Base-by-base conservation (phyloP, 2,329 filamentous ascomycete genomes). In the Kalmusia sp. region DNA sequence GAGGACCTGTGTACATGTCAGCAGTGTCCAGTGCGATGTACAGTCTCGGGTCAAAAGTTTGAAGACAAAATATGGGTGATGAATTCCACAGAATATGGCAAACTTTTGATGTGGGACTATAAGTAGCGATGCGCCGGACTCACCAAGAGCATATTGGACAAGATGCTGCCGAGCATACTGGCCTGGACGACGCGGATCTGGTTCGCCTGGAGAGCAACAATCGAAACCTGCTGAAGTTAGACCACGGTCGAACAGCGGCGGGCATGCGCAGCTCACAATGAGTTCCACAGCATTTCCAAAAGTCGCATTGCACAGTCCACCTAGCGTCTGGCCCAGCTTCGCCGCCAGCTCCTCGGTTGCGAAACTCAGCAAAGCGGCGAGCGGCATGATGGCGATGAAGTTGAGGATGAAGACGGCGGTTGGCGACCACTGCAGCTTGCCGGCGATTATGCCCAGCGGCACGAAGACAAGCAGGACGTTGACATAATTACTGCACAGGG, bases 101-200 rank as follows among this genome's bases (percentile, higher is more conserved):
- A 27, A 24, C n/a, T 22, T 7, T 17, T 45, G 14, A 11, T 33
- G 25, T 19, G 15, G 21, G 47, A 19, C 6, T 25, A 6, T 19
- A 83, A 19, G 33, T n/a, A n/a, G n/a, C n/a, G n/a, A 28, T 4
- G 14, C n/a, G 28, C 27, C 24, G 3, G 44, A 65, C 68, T 63
- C 59, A 73, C 93, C 19, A 98, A 85, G 6, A 98, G 83, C 60
- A 97, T 88, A 76, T 98, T 98, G 61, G 93, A 97, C 33, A 98
- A 82, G 64, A 98, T 96, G 68, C 91, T 96, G 41, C 95, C 93
- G 28, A 98, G 87, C 93, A 98, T 98, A 59, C 92, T 96, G 17
- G 93, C 90, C 78, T 98, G 95, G n/a, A 98, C 93, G 61, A 98
- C 93, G 66, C 93, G 88, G 70, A 97, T 96, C 77, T 98, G 90